Conservation (phyloP, 1,284 basidiomycete species). For the Rhodotorula sp. region DNA sequence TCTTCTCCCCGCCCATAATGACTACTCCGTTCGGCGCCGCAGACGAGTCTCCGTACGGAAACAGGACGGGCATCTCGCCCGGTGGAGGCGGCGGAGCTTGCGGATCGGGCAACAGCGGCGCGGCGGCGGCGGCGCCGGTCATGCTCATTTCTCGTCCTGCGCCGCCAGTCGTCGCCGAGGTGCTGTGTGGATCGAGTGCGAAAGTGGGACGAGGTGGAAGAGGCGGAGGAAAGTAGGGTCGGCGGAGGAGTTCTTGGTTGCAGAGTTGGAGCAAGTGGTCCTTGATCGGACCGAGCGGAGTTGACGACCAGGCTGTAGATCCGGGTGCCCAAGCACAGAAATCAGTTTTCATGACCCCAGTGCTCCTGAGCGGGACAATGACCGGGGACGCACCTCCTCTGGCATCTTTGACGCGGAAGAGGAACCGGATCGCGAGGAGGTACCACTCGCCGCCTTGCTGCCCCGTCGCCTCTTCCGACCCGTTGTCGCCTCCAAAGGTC, state of each 20-base stretch:
- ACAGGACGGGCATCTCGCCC: neutral
- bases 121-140: neutral
- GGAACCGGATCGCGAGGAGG: slow-evolving; percentile 70
- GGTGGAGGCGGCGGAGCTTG: neutral
- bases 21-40: too few relatives aligned
- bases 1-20: neutral
- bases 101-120: neutral
- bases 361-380: neutral
- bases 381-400: slow-evolving; percentile 20
- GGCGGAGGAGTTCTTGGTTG: slow-evolving; percentile 61
- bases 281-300: slow-evolving; percentile 43
- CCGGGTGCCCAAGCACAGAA: neutral
- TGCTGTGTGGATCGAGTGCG: neutral
- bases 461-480: neutral
- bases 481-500: slow-evolving; percentile 61
- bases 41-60: neutral
- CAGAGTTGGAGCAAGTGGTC: slow-evolving; percentile 45
- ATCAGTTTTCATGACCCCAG: too few relatives aligned
- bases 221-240: slow-evolving; percentile 51
- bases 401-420: slow-evolving; percentile 62
- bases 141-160: neutral
- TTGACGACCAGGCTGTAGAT: slow-evolving; percentile 38
- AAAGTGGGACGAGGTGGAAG: neutral
- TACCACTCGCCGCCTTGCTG: slow-evolving; percentile 72
- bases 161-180: neutral